These are phyloP conservation scores for Fusarium tanahbumbuense DNA, from an alignment of 2,329 filamentous ascomycete genomes.

Conservation along the genomic window DNA sequence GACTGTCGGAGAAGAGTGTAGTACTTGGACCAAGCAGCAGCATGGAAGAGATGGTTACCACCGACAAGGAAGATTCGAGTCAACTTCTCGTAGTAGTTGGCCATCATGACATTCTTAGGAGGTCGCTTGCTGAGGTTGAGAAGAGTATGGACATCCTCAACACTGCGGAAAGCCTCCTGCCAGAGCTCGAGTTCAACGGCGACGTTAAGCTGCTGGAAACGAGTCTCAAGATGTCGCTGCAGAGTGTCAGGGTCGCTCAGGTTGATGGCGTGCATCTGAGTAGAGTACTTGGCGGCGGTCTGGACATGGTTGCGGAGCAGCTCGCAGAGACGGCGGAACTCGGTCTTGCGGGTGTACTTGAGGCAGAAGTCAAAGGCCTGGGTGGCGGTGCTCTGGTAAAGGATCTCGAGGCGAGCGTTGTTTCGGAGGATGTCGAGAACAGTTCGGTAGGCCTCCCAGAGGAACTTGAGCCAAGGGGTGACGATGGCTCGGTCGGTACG, in stretches of 20 bases:
- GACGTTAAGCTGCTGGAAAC: slow-evolving; percentile 98
- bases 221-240: slow-evolving; percentile 96
- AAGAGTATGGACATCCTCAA: slow-evolving; percentile 98
- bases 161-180: slow-evolving; percentile 99
- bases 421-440: slow-evolving; percentile 99
- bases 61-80: slow-evolving; percentile 98
- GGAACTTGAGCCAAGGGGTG: slow-evolving; percentile 98
- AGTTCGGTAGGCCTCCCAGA: slow-evolving; percentile 99
- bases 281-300: slow-evolving; percentile 98
- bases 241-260: slow-evolving; percentile 96
- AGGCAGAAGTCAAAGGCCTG: slow-evolving; percentile 99
- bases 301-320: slow-evolving; percentile 98
- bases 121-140: slow-evolving; percentile 98
- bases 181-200: slow-evolving; percentile 97
- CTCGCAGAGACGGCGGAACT: slow-evolving; percentile 98
- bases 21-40: slow-evolving; percentile 96
- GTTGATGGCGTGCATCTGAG: slow-evolving; percentile 99
- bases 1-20: slow-evolving; percentile 97
- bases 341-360: slow-evolving; percentile 98
- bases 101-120: slow-evolving; percentile 99
- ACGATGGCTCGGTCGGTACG: slow-evolving; percentile 98
- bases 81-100: slow-evolving; percentile 99
- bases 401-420: slow-evolving; percentile 95
- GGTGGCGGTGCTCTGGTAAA: slow-evolving; percentile 98
- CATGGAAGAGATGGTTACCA: slow-evolving; percentile 99